Evolutionary conservation across 306 rosid genomes (phyloP).

Genomic region (Ormosia emarginata): DNA sequence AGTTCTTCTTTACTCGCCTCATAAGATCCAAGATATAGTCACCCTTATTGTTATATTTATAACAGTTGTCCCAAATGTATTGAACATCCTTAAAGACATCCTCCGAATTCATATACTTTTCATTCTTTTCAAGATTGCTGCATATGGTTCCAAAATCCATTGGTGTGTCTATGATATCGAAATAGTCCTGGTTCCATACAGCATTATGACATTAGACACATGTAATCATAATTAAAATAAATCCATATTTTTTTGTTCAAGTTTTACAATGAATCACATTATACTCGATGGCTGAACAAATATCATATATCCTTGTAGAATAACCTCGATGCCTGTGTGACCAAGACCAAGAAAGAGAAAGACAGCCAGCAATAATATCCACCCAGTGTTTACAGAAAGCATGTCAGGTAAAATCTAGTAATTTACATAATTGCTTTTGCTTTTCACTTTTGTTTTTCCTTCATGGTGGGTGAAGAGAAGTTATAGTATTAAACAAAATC

Average conservation of each 20-base stretch:
- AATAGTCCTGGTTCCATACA: conserved; percentile 79
- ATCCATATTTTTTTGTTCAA: neutral
- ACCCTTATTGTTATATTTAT: conserved; percentile 90
- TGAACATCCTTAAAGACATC: conserved; percentile 84
- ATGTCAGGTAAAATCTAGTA: neutral
- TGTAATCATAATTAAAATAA: neutral
- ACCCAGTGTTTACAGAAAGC: neutral
- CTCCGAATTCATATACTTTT: conserved; percentile 72
- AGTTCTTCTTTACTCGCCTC: conserved; percentile 92
- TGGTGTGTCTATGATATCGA: conserved; percentile 92
- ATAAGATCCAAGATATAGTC: conserved; percentile 96
- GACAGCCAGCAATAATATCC: neutral
- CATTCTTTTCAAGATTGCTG: conserved; percentile 70
- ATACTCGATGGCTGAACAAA: conserved; percentile 7
- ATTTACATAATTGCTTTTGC: neutral
- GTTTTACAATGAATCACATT: neutral
- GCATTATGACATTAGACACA: conserved; percentile 24
- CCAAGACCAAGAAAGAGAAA: conserved; percentile 11
- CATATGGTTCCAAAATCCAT: conserved; percentile 98
- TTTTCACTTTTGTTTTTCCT: neutral
- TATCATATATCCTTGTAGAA: neutral
- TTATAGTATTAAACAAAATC: neutral
- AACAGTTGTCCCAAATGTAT: conserved; percentile 92
- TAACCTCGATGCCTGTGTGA: conserved; percentile 2
- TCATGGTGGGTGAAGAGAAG: neutral